Evolutionary conservation across 2,329 filamentous ascomycete species (phyloP).

Genomic region (Thelonectria olida): DNA sequence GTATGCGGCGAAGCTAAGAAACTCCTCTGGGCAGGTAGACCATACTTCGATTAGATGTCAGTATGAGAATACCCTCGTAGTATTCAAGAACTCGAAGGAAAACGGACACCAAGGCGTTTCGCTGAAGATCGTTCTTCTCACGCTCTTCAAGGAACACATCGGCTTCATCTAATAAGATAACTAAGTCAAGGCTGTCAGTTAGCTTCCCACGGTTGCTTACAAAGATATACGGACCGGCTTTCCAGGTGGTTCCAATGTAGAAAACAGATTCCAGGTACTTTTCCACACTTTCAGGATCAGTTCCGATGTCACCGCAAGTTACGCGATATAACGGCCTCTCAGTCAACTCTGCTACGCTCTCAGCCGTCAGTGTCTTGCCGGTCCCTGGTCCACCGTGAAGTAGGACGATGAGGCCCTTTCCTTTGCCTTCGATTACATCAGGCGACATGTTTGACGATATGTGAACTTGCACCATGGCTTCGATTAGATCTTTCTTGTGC

Average conservation of each 20-base stretch:
- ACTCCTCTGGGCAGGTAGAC: background rate
- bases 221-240: slow-evolving; percentile 34
- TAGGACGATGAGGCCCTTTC: slow-evolving; percentile 42
- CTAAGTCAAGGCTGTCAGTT: slow-evolving; percentile 35
- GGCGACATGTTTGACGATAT: slow-evolving; percentile 33
- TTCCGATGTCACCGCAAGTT: slow-evolving; percentile 39
- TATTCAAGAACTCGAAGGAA: background rate
- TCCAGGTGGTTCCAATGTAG: slow-evolving; percentile 36
- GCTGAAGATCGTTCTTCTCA: background rate
- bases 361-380: slow-evolving; percentile 45
- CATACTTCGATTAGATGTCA: slow-evolving; percentile 44
- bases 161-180: background rate
- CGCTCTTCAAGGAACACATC: background rate
- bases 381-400: slow-evolving; percentile 45
- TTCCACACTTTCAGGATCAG: slow-evolving; percentile 33
- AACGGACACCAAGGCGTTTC: background rate
- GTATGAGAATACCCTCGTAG: slow-evolving; percentile 34
- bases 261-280: slow-evolving; percentile 33
- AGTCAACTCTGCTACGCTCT: slow-evolving; percentile 33
- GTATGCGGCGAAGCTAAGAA: background rate
- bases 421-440: slow-evolving; percentile 47
- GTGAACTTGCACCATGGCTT: background rate
- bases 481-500: background rate
- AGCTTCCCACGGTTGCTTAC: background rate
- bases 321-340: slow-evolving; percentile 38